A percentile compares a stretch with the other conserved stretches of the same genome.
phyloP scores from a whole-genome alignment of 148 eudicot genomes.

The Fagopyrum esculentum region DNA sequence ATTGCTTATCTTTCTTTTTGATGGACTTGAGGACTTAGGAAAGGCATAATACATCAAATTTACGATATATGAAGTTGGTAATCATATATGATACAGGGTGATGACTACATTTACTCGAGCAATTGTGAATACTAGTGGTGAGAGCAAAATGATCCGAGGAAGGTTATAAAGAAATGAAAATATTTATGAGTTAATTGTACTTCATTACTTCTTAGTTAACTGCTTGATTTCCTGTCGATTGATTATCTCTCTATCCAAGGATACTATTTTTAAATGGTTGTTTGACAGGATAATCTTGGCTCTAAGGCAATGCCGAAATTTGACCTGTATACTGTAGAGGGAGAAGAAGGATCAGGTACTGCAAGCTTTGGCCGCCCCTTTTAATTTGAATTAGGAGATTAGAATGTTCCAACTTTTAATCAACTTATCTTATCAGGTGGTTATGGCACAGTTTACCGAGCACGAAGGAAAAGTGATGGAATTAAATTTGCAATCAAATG shows the following conservation, averaged over 20 bases:
- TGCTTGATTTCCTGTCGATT: background rate
- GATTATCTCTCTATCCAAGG: background rate
- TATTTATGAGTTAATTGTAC: background rate
- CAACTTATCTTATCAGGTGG: slow-evolving; percentile 63
- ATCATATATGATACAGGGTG: background rate
- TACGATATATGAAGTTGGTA: background rate
- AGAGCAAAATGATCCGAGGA: background rate
- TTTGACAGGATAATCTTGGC: slow-evolving; percentile 36
- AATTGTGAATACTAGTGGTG: background rate
- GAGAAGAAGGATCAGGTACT: slow-evolving; percentile 97
- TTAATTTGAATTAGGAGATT: slow-evolving; percentile 3
- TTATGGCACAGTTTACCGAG: slow-evolving; percentile 94
- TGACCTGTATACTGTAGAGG: slow-evolving; percentile 59
- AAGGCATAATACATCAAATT: background rate
- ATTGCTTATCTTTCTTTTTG: background rate
- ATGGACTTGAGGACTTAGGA: background rate
- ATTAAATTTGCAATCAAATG: slow-evolving; percentile 83
- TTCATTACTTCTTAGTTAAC: background rate
- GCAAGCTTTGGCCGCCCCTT: background rate
- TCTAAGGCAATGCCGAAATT: slow-evolving; percentile 52
- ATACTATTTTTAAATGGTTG: background rate
- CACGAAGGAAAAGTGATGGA: slow-evolving; percentile 71
- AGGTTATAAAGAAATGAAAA: background rate
- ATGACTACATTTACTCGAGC: background rate
- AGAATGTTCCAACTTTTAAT: slow-evolving; percentile 5